These are phyloP conservation scores for Xylariaceae sp. DNA, from an alignment of 2,329 filamentous ascomycete genomes.

Conservation along the genomic window DNA sequence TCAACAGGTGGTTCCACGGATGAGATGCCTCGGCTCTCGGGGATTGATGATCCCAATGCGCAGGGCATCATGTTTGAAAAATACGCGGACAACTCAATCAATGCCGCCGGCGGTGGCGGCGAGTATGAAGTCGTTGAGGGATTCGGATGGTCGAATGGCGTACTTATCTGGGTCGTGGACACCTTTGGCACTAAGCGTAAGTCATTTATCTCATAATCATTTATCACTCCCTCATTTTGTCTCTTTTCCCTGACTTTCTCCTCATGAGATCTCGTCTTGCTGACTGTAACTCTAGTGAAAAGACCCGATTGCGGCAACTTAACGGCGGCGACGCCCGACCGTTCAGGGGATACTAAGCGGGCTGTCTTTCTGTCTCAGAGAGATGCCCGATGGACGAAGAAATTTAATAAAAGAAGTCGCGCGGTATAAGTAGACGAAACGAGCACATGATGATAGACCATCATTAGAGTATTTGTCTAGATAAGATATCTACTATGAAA, in stretches of 20 bases:
- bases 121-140: constrained; percentile 66
- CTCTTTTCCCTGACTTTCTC: background rate
- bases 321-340: constrained; percentile 34
- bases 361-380: constrained; percentile 42
- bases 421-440: too few species aligned
- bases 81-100: constrained; percentile 55
- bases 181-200: constrained; percentile 47
- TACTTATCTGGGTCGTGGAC: constrained; percentile 61
- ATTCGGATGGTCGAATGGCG: constrained; percentile 66
- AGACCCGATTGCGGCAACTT: constrained; percentile 52
- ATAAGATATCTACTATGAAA: too few species aligned
- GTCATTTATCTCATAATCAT: background rate
- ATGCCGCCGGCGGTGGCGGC: constrained; percentile 57
- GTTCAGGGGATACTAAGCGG: constrained; percentile 18
- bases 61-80: constrained; percentile 65
- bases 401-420: too few species aligned
- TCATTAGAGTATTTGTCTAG: too few species aligned
- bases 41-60: constrained; percentile 35
- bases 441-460: background rate
- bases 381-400: too few species aligned
- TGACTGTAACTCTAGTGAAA: constrained; percentile 32
- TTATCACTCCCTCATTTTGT: background rate
- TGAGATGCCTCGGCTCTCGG: constrained; percentile 44
- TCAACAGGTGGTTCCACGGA: constrained; percentile 58
- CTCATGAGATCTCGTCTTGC: background rate